Evolutionary conservation across 306 rosid species (phyloP).

Genomic region (Quercus rubra): DNA sequence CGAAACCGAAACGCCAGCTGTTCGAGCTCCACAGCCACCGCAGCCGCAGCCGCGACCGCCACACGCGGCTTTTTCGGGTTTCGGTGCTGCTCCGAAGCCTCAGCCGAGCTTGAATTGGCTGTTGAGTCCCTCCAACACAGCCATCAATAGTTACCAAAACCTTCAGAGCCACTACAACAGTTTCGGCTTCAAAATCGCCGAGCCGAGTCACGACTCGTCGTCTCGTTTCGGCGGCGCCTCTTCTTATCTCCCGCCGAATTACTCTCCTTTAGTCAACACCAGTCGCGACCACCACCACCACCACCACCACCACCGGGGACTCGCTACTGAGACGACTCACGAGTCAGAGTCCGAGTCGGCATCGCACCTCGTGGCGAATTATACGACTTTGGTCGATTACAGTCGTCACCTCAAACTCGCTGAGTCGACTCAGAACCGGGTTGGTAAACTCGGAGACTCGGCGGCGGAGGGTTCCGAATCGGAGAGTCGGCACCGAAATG

Average conservation of each 20-base stretch:
- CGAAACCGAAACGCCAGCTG: not conserved
- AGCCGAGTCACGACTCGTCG: not conserved
- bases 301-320: too few relatives aligned
- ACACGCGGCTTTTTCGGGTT: too few relatives aligned
- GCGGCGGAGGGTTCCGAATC: not conserved
- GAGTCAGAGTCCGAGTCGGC: too few relatives aligned
- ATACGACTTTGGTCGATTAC: not conserved
- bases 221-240: too few relatives aligned
- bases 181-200: not conserved
- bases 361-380: not conserved
- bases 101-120: constrained; percentile 30
- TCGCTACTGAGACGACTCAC: too few relatives aligned
- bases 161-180: not conserved
- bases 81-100: not conserved
- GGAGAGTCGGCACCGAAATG: not conserved
- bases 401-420: not conserved
- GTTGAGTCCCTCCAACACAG: not conserved
- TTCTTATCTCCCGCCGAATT: too few relatives aligned
- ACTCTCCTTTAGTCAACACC: too few relatives aligned
- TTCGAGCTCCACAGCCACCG: not conserved
- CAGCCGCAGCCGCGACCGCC: not conserved
- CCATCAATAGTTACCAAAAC: not conserved
- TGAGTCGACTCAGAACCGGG: not conserved
- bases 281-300: too few relatives aligned
- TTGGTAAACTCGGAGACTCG: not conserved